Evolutionary conservation across 306 rosid genomes (phyloP).

Genomic region (Adenanthera pavonina): DNA sequence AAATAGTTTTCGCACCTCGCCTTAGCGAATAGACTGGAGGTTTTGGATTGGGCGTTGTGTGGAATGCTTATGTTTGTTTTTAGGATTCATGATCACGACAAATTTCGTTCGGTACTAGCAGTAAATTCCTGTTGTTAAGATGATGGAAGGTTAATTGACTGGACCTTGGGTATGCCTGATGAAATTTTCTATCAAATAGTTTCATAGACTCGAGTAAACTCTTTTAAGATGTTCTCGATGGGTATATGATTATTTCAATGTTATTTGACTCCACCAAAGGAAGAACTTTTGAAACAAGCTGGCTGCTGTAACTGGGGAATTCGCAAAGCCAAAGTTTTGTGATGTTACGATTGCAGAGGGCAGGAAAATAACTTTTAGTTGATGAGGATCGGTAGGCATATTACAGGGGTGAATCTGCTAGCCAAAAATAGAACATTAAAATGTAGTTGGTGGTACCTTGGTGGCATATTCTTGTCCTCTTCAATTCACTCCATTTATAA

Average conservation of each 20-base stretch:
- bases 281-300: not conserved
- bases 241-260: not conserved
- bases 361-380: not conserved
- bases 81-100: not conserved
- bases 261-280: not conserved
- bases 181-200: not conserved
- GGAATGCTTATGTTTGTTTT: slow-evolving; percentile 1
- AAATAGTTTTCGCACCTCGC: not conserved
- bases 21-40: not conserved
- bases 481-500: not conserved
- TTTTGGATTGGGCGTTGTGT: slow-evolving; percentile 15
- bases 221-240: not conserved
- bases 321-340: not conserved
- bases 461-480: not conserved
- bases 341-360: not conserved
- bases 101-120: not conserved
- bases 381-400: not conserved
- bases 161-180: not conserved
- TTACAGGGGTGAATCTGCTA: not conserved
- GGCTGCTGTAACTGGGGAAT: not conserved
- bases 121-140: not conserved
- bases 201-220: not conserved
- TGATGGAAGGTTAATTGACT: not conserved
- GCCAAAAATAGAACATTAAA: not conserved
- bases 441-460: not conserved